Base-by-base conservation (phyloP, 768 basidiomycete species). In the Lactarius deliciosus region DNA sequence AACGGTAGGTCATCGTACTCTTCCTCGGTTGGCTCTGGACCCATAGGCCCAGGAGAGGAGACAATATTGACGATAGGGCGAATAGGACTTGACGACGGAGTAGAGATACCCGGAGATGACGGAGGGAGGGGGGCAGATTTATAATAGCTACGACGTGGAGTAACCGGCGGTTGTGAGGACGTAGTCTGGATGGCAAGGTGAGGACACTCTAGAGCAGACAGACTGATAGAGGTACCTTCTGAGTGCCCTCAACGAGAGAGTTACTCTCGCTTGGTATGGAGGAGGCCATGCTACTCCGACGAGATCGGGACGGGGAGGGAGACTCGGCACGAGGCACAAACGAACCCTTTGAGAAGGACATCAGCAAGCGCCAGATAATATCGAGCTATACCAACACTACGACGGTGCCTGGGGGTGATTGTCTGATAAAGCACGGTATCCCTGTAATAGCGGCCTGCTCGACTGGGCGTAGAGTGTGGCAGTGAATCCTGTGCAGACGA, bases 11-110 rank as follows among this genome's bases (percentile, higher is more conserved):
- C 80, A 58, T 86, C 86, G 53, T 87, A 86, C 61, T 87, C 86
- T 25, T 85, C 85, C 74, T 89, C 87, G 43, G 81, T 77, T 15
- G 88, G 88, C 56, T 80, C 79, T 22, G 86, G 84, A 0, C 81
- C 83, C 87, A 90, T 89, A 7, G 89, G 89, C 0, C 89, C 90
- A 5, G 91, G 91, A 10, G 91, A 92, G n/a, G 91, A 92, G 32
- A 92, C 91, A n/a, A 88, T 76, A 72, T 92, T 90, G 28, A 90
- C 81, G 38, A 85, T 76, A 22, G 81, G 83, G 67, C 82, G 81
- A 60, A 77, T 75, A 8, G 90, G 90, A 60, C 89, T 90, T 34
- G 85, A 86, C 16, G 83, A 75, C 16, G 89, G 89, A 18, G 90
- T 88, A 25, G 81, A 77, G 22, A 80, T 75, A 40, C 81, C 83